Evolutionary conservation across 176 grass and related monocot species (phyloP).

Genomic region (Carex scoparia): DNA sequence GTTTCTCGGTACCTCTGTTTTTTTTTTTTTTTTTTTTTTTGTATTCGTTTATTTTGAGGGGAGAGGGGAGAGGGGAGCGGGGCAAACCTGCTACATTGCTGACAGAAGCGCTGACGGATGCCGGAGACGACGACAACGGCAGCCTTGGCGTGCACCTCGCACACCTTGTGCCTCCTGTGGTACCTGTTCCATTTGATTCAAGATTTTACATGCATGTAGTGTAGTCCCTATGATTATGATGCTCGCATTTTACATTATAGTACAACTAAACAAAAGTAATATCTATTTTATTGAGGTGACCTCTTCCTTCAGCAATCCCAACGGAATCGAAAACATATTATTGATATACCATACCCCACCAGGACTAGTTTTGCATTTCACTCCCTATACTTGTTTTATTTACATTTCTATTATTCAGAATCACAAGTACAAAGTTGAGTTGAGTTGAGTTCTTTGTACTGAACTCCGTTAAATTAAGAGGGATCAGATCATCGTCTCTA

Average conservation of each 20-base stretch:
- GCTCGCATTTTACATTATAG: not conserved
- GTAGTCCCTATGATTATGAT: not conserved
- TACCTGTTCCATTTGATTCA: constrained; percentile 33
- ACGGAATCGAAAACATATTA: not conserved
- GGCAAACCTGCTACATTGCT: constrained; percentile 94
- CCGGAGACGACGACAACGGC: constrained; percentile 69
- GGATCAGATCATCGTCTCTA: not conserved
- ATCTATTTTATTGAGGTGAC: not conserved
- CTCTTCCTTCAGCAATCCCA: not conserved
- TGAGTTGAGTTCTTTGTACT: not conserved
- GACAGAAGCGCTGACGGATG: constrained; percentile 95
- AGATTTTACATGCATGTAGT: not conserved
- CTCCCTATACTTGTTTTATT: not conserved
- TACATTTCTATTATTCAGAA: not conserved
- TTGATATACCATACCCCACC: not conserved
- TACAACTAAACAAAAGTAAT: not conserved
- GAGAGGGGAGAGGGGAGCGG: not conserved
- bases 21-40: not conserved
- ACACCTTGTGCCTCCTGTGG: constrained; percentile 90
- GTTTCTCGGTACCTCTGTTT: not conserved
- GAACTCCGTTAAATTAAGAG: not conserved
- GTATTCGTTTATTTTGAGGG: not conserved
- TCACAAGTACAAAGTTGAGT: not conserved
- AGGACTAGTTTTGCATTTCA: not conserved
- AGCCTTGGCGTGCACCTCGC: constrained; percentile 70